Percentiles rank a stretch among this genome's conserved stretches.
Evolutionary conservation across 768 basidiomycete genomes (phyloP).

Genomic region (Hygrocybe punicea): DNA sequence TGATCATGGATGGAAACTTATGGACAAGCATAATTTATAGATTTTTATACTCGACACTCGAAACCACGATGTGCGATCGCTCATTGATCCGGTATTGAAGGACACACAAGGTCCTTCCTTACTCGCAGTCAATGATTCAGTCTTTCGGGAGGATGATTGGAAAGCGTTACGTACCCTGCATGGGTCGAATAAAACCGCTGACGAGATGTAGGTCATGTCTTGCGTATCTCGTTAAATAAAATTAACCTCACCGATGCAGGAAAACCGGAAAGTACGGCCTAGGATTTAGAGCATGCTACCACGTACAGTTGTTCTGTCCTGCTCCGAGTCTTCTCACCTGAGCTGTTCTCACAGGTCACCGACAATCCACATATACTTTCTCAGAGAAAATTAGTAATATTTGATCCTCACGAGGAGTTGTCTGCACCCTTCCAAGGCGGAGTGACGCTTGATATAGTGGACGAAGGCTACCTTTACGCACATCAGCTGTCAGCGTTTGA

Average conservation of each 20-base stretch:
- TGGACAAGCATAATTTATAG: slow-evolving; percentile 21
- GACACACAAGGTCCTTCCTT: slow-evolving; percentile 44
- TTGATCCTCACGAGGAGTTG: slow-evolving; percentile 41
- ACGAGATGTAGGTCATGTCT: slow-evolving; percentile 17
- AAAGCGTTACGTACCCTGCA: slow-evolving; percentile 41
- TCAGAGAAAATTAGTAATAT: slow-evolving; percentile 35
- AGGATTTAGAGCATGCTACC: slow-evolving; percentile 51
- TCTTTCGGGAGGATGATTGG: slow-evolving; percentile 44
- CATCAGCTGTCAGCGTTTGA: slow-evolving; percentile 36
- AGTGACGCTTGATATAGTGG: slow-evolving; percentile 26
- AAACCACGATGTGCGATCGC: slow-evolving; percentile 20
- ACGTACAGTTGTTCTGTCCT: slow-evolving; percentile 28
- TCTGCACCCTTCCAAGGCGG: slow-evolving; percentile 26
- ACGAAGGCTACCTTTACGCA: slow-evolving; percentile 17
- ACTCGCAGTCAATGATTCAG: slow-evolving; percentile 45
- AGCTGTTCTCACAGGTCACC: slow-evolving; percentile 35
- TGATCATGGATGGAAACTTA: no score
- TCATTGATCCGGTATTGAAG: slow-evolving; percentile 29
- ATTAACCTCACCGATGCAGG: slow-evolving; percentile 21
- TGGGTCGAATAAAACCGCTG: slow-evolving; percentile 45
- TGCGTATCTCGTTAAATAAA: slow-evolving; percentile 30
- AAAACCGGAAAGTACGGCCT: slow-evolving; percentile 56
- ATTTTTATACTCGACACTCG: slow-evolving; percentile 43
- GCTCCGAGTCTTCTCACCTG: background rate
- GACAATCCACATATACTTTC: slow-evolving; percentile 52